Evolutionary conservation across 768 basidiomycete genomes (phyloP).

Genomic region (Auriscalpium microsporum): DNA sequence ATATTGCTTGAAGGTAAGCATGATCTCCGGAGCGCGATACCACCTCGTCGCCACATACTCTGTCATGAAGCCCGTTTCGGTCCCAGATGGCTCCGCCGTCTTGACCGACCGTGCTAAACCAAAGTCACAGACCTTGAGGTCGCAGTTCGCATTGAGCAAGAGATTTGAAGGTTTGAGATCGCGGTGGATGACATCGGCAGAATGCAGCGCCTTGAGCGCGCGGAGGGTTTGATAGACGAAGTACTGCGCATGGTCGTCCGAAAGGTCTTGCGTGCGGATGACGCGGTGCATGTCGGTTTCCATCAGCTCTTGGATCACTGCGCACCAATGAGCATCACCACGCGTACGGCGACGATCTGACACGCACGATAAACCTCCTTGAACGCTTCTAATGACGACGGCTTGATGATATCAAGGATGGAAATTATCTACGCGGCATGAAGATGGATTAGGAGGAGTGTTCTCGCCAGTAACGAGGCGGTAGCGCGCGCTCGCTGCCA

Average conservation of each 20-base stretch:
- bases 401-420: slow-evolving; percentile 83
- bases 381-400: slow-evolving; percentile 70
- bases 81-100: slow-evolving; percentile 78
- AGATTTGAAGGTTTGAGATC: slow-evolving; percentile 97
- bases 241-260: slow-evolving; percentile 92
- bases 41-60: slow-evolving; percentile 98
- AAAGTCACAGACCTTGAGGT: slow-evolving; percentile 93
- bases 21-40: slow-evolving; percentile 99
- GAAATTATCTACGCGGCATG: slow-evolving; percentile 63
- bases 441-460: neutral
- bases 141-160: slow-evolving; percentile 95
- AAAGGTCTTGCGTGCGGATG: slow-evolving; percentile 89
- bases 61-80: slow-evolving; percentile 87
- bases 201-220: slow-evolving; percentile 92
- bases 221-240: slow-evolving; percentile 93
- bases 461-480: neutral
- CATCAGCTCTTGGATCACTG: slow-evolving; percentile 89
- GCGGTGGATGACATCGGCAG: slow-evolving; percentile 92
- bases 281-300: slow-evolving; percentile 97
- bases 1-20: slow-evolving; percentile 99
- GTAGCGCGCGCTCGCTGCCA: neutral
- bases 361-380: slow-evolving; percentile 74
- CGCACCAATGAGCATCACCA: neutral
- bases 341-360: neutral
- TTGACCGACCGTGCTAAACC: slow-evolving; percentile 87